Conservation (phyloP, 257 asterid species). For the Avicennia marina region DNA sequence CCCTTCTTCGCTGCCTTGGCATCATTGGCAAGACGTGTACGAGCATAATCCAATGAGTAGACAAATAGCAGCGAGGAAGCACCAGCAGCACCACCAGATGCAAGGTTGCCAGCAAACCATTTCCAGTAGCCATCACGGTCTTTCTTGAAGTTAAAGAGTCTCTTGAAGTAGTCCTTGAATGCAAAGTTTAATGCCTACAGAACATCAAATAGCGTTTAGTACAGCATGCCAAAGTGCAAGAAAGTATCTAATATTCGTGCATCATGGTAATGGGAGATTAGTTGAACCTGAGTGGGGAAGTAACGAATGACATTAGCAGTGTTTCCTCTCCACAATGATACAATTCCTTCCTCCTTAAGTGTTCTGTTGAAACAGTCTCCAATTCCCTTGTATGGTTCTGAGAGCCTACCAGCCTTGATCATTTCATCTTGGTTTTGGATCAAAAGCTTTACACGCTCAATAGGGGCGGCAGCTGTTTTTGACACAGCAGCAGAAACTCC, state of each 20-base stretch:
- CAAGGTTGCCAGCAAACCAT: slow-evolving; percentile 74
- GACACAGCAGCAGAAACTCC: slow-evolving; percentile 80
- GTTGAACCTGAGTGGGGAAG: slow-evolving; percentile 59
- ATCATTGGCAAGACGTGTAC: slow-evolving; percentile 76
- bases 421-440: slow-evolving; percentile 74
- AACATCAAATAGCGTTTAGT: slow-evolving; percentile 6
- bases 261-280: background rate
- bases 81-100: slow-evolving; percentile 80
- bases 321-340: slow-evolving; percentile 69
- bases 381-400: slow-evolving; percentile 69
- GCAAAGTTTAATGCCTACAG: slow-evolving; percentile 69
- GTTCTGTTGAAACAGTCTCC: slow-evolving; percentile 64
- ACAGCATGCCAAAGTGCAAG: background rate
- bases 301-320: slow-evolving; percentile 73
- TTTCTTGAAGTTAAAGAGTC: slow-evolving; percentile 59
- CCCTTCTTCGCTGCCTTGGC: slow-evolving; percentile 73
- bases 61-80: slow-evolving; percentile 67
- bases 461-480: slow-evolving; percentile 73
- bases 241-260: background rate
- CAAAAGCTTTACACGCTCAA: slow-evolving; percentile 71
- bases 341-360: slow-evolving; percentile 45
- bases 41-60: slow-evolving; percentile 71
- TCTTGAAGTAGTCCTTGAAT: slow-evolving; percentile 69
- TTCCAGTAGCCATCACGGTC: slow-evolving; percentile 79
- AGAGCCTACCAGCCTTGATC: slow-evolving; percentile 61